phyloP scores from a whole-genome alignment of 371 early-diverging fungal species.

The Batrachochytrium dendrobatidis region DNA sequence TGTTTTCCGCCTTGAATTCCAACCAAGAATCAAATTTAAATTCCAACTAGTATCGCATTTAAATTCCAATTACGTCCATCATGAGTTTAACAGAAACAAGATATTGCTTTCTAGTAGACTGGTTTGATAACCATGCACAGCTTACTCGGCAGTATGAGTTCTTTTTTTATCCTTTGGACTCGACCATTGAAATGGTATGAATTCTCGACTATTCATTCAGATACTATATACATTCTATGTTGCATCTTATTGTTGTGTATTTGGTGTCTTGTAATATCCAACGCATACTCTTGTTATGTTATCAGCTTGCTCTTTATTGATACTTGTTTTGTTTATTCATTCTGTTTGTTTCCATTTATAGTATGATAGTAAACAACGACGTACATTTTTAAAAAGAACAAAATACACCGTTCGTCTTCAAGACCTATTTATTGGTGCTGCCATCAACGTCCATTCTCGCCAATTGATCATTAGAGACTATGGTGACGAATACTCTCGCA shows the following conservation, averaged over 20 bases:
- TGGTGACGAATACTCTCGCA: conserved; percentile 40
- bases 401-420: conserved; percentile 22
- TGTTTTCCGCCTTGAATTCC: too few species aligned
- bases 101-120: conserved; percentile 29
- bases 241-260: too few species aligned
- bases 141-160: conserved; percentile 39
- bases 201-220: neutral
- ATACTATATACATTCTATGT: too few species aligned
- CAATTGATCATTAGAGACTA: conserved; percentile 35
- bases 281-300: too few species aligned
- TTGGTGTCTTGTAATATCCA: too few species aligned
- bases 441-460: conserved; percentile 35
- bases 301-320: too few species aligned
- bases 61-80: too few species aligned
- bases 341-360: conserved; percentile 8
- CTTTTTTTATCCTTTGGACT: conserved; percentile 39
- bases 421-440: conserved; percentile 40
- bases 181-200: conserved; percentile 42
- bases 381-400: conserved; percentile 45
- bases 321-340: too few species aligned
- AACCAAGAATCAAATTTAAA: too few species aligned
- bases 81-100: too few species aligned
- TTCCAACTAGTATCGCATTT: too few species aligned
- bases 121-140: conserved; percentile 44
- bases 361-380: conserved; percentile 41